Base-by-base conservation (phyloP, 768 basidiomycete genomes). In the Porpolomopsis calyptriformis region DNA sequence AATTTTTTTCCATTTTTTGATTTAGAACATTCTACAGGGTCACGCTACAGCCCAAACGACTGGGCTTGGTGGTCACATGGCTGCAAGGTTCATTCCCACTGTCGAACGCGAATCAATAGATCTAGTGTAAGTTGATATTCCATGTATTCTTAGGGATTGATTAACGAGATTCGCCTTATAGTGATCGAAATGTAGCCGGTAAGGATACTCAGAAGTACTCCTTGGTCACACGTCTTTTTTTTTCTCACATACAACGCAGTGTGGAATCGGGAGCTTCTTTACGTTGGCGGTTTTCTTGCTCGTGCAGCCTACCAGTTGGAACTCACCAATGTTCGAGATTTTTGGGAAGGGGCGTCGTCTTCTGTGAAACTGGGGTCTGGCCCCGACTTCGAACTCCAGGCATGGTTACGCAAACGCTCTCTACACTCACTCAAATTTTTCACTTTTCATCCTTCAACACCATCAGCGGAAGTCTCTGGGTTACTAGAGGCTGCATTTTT, bases 101-200 rank as follows among this genome's bases (percentile, higher is more conserved):
- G 93, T 98, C 6, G 94, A 98, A 61, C 77, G 94, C 50, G 94
- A 98, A 64, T 85, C 85, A 0, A 84, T 93, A 51, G 91, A 89
- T 62, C 68, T 93, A 24, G 82, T 90, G 82, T 87, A 56, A 62
- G 80, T 60, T 16, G 19, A 19, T 46, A 31, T 8, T n/a, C 12
- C 40, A 19, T 16, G 20, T 42, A 18, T 37, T 23, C 35, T 11
- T 20, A 25, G 29, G 20, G 44, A 39, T 38, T 20, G 22, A 12
- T 10, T 37, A 31, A 31, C 41, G 8, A 47, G 43, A 31, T 24
- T 39, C 29, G 44, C 3, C 31, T 47, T 42, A 23, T 35, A 89
- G 85, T 57, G 90, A 94, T 60, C 78, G 81, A 38, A 82, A 86
- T 58, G 88, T 88, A 20, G 79, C 82, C 18, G 64, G 85, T 85